phyloP scores from a whole-genome alignment of 2,329 filamentous ascomycete genomes.

The Penicillium sp. region DNA sequence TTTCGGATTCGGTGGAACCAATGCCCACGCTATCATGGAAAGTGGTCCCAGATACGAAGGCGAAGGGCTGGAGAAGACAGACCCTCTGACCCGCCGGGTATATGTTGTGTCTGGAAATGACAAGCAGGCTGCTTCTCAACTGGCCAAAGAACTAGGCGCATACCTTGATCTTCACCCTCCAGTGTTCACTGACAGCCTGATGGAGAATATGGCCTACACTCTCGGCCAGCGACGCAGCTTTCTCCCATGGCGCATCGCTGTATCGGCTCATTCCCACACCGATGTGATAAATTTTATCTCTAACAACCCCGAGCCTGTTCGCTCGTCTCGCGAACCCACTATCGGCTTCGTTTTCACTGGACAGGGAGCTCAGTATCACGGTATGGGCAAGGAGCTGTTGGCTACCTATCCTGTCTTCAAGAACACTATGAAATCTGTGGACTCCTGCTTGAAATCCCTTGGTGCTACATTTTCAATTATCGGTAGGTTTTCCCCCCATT shows the following conservation, averaged over 20 bases:
- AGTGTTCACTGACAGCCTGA: conserved; percentile 15
- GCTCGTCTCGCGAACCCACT: conserved; percentile 15
- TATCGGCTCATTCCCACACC: conserved; percentile 11
- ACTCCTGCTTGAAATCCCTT: conserved; percentile 15
- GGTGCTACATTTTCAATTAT: conserved; percentile 23
- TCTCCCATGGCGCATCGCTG: conserved; percentile 20
- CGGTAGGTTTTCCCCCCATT: conserved; percentile 12
- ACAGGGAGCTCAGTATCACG: conserved; percentile 35
- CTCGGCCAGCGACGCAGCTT: conserved; percentile 21
- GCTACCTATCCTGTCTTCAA: conserved; percentile 21
- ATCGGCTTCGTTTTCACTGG: conserved; percentile 37
- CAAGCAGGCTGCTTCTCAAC: conserved; percentile 16
- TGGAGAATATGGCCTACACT: conserved; percentile 23
- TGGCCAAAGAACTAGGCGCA: conserved; percentile 11
- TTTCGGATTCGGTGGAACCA: conserved; percentile 37
- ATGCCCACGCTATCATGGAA: conserved; percentile 32
- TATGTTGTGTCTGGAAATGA: conserved; percentile 17
- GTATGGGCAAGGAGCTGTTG: conserved; percentile 33
- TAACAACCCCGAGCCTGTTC: conserved; percentile 13
- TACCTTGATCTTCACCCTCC: conserved; percentile 19
- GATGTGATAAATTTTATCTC: conserved; percentile 14
- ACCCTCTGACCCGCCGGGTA: conserved; percentile 13
- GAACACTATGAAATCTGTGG: conserved; percentile 15
- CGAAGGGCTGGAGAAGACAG: conserved; percentile 11
- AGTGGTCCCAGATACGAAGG: conserved; percentile 17